These are phyloP conservation scores for Exidia glandulosa DNA, from an alignment of 768 basidiomycete species.

Conservation along the genomic window DNA sequence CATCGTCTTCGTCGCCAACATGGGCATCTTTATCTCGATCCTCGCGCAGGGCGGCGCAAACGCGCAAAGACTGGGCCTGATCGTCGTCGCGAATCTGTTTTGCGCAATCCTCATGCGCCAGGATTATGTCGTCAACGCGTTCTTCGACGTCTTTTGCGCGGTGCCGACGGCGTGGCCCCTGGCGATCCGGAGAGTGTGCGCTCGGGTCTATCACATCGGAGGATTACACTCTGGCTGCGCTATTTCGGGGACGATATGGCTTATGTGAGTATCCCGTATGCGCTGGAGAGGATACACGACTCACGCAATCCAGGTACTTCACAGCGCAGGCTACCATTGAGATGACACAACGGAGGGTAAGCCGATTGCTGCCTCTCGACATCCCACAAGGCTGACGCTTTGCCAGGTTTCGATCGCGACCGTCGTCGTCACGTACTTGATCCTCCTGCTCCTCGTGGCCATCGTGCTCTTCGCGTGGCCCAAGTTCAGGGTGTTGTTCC, in stretches of 20 bases:
- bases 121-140: conserved; percentile 48
- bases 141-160: conserved; percentile 41
- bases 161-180: conserved; percentile 47
- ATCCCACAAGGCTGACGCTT: conserved; percentile 18
- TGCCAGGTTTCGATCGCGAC: conserved; percentile 19
- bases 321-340: conserved; percentile 42
- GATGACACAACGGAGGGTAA: conserved; percentile 21
- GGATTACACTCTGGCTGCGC: conserved; percentile 51
- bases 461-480: conserved; percentile 46
- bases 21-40: conserved; percentile 33
- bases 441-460: conserved; percentile 34
- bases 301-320: conserved; percentile 18
- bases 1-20: conserved; percentile 39
- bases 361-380: not conserved
- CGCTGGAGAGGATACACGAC: not conserved
- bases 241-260: conserved; percentile 42
- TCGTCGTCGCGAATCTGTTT: conserved; percentile 39
- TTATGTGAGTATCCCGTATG: conserved; percentile 15
- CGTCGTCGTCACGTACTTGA: conserved; percentile 39
- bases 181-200: conserved; percentile 39
- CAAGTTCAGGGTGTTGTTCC: conserved; percentile 31
- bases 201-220: conserved; percentile 49
- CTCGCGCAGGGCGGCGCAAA: conserved; percentile 25
- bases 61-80: conserved; percentile 26
- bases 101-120: conserved; percentile 38